A percentile compares a stretch with the other conserved stretches of the same genome.
These are phyloP conservation scores for Candida broadrunensis DNA, from an alignment of 805 yeast genomes.

Conservation along the genomic window DNA sequence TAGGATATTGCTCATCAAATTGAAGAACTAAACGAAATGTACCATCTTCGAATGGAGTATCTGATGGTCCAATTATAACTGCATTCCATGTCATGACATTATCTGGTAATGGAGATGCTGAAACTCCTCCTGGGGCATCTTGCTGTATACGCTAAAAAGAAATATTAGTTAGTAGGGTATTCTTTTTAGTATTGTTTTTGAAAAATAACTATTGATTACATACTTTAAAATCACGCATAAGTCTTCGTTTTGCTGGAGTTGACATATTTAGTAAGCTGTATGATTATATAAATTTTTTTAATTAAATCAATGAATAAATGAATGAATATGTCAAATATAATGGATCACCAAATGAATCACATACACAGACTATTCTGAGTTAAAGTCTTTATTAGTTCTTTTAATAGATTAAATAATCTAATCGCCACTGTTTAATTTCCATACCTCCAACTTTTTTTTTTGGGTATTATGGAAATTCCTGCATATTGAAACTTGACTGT, in stretches of 20 bases:
- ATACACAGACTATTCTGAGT: too few relatives aligned
- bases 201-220: conserved; percentile 16
- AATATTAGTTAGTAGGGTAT: conserved; percentile 4
- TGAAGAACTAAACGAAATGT: conserved; percentile 83
- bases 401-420: too few relatives aligned
- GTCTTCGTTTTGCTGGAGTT: conserved; percentile 97
- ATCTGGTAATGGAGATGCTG: conserved; percentile 95
- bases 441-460: too few relatives aligned
- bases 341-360: too few relatives aligned
- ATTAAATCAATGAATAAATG: too few relatives aligned
- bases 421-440: too few relatives aligned
- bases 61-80: conserved; percentile 95
- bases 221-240: conserved; percentile 96
- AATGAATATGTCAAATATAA: too few relatives aligned
- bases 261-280: too few relatives aligned
- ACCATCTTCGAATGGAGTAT: conserved; percentile 97
- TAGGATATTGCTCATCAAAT: conserved; percentile 96
- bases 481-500: too few relatives aligned
- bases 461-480: too few relatives aligned
- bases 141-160: conserved; percentile 82
- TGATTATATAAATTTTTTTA: too few relatives aligned
- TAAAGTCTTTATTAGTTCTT: too few relatives aligned
- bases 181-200: neutral
- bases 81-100: conserved; percentile 98
- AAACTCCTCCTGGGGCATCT: conserved; percentile 97